Percentiles rank a stretch among this genome's conserved stretches.
phyloP scores from a whole-genome alignment of 139 green algal genomes.

The Trebouxia sp. region DNA sequence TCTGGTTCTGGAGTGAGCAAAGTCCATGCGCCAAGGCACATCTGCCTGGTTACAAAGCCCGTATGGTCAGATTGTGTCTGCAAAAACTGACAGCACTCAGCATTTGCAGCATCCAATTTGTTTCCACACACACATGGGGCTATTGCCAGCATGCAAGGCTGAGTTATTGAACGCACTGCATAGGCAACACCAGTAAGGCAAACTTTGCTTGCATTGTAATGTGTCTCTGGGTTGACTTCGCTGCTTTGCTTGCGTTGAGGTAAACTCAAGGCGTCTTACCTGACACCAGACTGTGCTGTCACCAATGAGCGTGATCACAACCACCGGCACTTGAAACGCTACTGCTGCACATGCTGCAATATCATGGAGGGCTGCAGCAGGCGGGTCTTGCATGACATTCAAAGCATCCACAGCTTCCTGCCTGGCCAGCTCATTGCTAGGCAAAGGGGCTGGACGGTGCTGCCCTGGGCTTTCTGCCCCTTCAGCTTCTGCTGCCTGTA shows the following conservation, averaged over 20 bases:
- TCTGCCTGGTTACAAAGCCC: neutral
- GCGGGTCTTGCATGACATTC: neutral
- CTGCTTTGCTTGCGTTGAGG: too few relatives aligned
- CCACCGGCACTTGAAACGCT: constrained; percentile 8
- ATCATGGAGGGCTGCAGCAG: neutral
- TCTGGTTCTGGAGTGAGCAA: constrained; percentile 67
- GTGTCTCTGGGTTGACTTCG: too few relatives aligned
- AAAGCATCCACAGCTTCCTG: constrained; percentile 19
- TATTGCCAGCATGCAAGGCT: too few relatives aligned
- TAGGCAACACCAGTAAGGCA: too few relatives aligned
- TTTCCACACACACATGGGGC: too few relatives aligned
- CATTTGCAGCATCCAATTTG: too few relatives aligned
- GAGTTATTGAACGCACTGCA: too few relatives aligned
- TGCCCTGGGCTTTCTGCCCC: too few relatives aligned
- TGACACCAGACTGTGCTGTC: constrained; percentile 21
- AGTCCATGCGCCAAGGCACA: constrained; percentile 85
- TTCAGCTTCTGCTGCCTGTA: too few relatives aligned
- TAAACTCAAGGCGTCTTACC: neutral
- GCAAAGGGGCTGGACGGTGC: neutral
- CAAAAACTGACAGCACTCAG: too few relatives aligned
- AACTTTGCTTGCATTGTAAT: too few relatives aligned
- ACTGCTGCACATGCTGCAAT: constrained; percentile 10
- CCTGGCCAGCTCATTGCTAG: constrained; percentile 3
- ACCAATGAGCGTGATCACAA: constrained; percentile 1
- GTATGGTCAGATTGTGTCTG: constrained; percentile 18